These are phyloP conservation scores for Penicillium sp. DNA, from an alignment of 2,329 filamentous ascomycete genomes.

Conservation along the genomic window DNA sequence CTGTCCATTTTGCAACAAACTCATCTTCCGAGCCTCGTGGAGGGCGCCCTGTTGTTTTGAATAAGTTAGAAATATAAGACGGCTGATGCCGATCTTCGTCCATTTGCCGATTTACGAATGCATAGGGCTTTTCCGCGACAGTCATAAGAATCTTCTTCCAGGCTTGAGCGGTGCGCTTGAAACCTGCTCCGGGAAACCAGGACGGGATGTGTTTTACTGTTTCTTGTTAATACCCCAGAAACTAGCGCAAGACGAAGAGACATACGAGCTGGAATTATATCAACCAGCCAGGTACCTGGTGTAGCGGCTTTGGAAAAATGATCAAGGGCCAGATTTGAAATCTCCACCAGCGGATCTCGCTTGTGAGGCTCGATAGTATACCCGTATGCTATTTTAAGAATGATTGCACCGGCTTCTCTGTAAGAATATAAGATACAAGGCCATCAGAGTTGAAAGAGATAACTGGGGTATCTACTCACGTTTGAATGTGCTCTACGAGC, in stretches of 20 bases:
- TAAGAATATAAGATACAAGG: background rate
- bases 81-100: constrained; percentile 1
- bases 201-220: constrained; percentile 43
- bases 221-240: background rate
- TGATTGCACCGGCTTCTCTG: constrained; percentile 42
- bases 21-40: constrained; percentile 27
- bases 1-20: constrained; percentile 43
- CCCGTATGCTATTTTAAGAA: constrained; percentile 48
- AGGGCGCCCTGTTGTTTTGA: constrained; percentile 8
- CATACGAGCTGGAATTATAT: constrained; percentile 46
- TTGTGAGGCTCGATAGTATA: constrained; percentile 44
- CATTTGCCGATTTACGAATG: constrained; percentile 18
- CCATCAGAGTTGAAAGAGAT: background rate
- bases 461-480: constrained; percentile 27
- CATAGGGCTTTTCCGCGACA: constrained; percentile 42
- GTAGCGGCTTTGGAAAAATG: constrained; percentile 42
- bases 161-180: constrained; percentile 42
- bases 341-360: constrained; percentile 45
- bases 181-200: constrained; percentile 48
- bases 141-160: constrained; percentile 35
- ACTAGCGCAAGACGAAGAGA: background rate
- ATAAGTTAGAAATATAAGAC: constrained; percentile 20
- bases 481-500: constrained; percentile 45
- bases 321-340: constrained; percentile 41
- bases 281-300: constrained; percentile 48